Percentiles rank a stretch among this genome's conserved stretches.
Conservation (phyloP, 169 alveolate species). For the Plasmodium relictum region DNA sequence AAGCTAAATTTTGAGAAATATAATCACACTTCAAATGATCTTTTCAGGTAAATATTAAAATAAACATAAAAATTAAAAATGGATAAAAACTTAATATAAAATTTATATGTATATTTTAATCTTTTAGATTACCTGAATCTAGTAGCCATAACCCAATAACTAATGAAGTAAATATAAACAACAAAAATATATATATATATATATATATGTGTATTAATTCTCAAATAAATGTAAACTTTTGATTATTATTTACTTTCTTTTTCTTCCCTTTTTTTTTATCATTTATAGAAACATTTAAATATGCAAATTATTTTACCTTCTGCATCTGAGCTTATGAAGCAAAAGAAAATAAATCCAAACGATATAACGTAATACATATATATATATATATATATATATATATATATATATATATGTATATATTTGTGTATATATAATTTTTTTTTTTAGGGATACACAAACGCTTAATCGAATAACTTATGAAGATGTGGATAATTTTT, state of each 20-base stretch:
- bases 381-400: constrained; percentile 5
- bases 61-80: background rate
- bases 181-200: constrained; percentile 15
- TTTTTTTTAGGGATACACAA: constrained; percentile 3
- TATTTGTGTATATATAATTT: background rate
- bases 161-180: background rate
- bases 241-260: background rate
- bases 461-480: constrained; percentile 48
- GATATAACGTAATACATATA: constrained; percentile 58
- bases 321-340: constrained; percentile 65
- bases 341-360: constrained; percentile 35
- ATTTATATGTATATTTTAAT: background rate
- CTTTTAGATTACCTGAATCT: background rate
- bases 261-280: background rate
- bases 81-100: no score
- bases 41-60: constrained; percentile 32
- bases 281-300: constrained; percentile 41
- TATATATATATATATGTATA: background rate
- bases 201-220: constrained; percentile 1
- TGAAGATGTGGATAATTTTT: constrained; percentile 56
- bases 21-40: constrained; percentile 1
- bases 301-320: constrained; percentile 64
- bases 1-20: constrained; percentile 54
- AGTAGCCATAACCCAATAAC: background rate
- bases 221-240: background rate